Base-by-base conservation (phyloP, 768 basidiomycete genomes). In the Lactarius sp. region DNA sequence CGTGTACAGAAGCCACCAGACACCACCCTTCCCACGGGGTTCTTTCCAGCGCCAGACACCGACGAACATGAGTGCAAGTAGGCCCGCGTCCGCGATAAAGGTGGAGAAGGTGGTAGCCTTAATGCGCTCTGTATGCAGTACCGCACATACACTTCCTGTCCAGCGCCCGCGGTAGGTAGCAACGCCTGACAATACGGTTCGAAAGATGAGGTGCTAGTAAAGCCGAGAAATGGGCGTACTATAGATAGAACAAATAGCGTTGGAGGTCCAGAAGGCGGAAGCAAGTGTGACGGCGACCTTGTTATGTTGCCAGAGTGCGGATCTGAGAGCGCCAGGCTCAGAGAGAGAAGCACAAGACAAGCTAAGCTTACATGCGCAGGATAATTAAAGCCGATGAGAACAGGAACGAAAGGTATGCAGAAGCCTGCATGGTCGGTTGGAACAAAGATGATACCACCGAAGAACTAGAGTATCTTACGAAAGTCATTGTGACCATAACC, bases 301-400 rank as follows among this genome's bases (percentile, higher is more conserved):
- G 47, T 50, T 58, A 50, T 31, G 47, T 10, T 50, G 34, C 57
- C 57, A 58, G 47, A 58, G n/a, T 13, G 57, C 57, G 36, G 14
- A 14, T 20, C 57, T 58, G 20, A 50, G 16, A 34, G 34, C 13
- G 18, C 33, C 27, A 10, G 27, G 31, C 33, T 46, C 9, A 22
- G 44, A 27, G 8, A 6, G 10, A 22, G 9, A 50, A 37, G 3
- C 3, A 50, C 6, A 34, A 18, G 18, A 2, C 10, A 2, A 2
- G 6, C 34, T 10, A 20, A 20, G 13, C 57, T 47, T 20, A 61
- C 60, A 55, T 47, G 46, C 60, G 60, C 10, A 61, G 44, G 9
- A 52, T 33, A 22, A 55, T 61, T n/a, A 61, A 50, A n/a, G 53
- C 60, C 33, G 60, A 61, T 10, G 60, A 42, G 20, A 33, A 61